Evolutionary conservation across 306 rosid species (phyloP).

Genomic region (Hylodesmum podocarpum): DNA sequence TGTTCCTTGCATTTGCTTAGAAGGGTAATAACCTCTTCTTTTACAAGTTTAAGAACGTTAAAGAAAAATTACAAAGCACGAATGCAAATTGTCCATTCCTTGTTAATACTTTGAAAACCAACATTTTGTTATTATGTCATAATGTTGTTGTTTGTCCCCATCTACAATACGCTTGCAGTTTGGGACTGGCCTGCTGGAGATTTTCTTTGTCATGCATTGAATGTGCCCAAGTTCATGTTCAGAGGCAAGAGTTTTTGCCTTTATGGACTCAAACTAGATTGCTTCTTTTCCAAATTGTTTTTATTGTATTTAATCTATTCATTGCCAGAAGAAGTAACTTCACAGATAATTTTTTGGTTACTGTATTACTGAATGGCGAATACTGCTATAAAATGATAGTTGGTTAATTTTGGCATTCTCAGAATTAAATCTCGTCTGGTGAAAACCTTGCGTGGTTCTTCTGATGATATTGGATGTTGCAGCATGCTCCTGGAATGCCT

Average conservation of each 20-base stretch:
- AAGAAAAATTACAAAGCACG: not conserved
- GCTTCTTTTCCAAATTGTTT: slow-evolving; percentile 1
- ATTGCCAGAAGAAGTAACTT: not conserved
- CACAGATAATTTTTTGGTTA: not conserved
- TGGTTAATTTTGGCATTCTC: slow-evolving; percentile 30
- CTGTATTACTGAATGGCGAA: not conserved
- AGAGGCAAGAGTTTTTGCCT: slow-evolving; percentile 57
- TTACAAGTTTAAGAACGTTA: not conserved
- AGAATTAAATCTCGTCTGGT: slow-evolving; percentile 52
- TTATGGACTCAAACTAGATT: slow-evolving; percentile 10
- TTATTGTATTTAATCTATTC: slow-evolving; percentile 1
- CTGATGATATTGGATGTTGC: slow-evolving; percentile 88
- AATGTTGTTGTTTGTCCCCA: slow-evolving; percentile 27
- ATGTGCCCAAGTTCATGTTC: slow-evolving; percentile 38
- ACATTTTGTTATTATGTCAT: not conserved
- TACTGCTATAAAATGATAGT: slow-evolving; percentile 10
- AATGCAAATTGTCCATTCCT: not conserved
- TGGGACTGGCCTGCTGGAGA: slow-evolving; percentile 55
- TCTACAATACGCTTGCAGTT: slow-evolving; percentile 48
- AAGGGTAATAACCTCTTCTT: slow-evolving; percentile 25
- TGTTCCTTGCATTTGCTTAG: slow-evolving; percentile 23
- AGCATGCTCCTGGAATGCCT: slow-evolving; percentile 65
- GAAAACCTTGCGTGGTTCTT: slow-evolving; percentile 71
- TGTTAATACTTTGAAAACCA: slow-evolving; percentile 11
- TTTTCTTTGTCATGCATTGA: slow-evolving; percentile 46